These are phyloP conservation scores for Clonostachys rhizophaga DNA, from an alignment of 2,329 filamentous ascomycete genomes.

Conservation along the genomic window DNA sequence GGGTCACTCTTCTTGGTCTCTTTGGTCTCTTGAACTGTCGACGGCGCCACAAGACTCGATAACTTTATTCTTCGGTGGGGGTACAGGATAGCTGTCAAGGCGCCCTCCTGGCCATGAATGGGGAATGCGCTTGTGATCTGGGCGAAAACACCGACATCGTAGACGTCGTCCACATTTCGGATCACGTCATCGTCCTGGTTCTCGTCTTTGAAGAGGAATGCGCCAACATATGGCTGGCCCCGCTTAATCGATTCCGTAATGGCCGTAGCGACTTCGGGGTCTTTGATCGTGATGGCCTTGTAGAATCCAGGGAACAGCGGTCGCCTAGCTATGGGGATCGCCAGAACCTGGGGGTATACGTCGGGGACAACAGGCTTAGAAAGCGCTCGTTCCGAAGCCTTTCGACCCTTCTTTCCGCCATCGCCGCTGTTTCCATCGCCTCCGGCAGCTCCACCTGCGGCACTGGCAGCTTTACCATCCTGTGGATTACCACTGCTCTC, in stretches of 20 bases:
- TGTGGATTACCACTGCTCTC: conserved; percentile 25
- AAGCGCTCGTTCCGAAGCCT: conserved; percentile 68
- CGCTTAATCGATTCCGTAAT: conserved; percentile 96
- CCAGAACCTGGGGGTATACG: conserved; percentile 95
- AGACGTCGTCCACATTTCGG: conserved; percentile 82
- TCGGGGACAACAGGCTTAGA: conserved; percentile 89
- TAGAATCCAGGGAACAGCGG: conserved; percentile 97
- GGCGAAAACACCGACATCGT: conserved; percentile 94
- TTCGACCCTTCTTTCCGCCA: conserved; percentile 68
- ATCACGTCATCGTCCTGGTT: conserved; percentile 92
- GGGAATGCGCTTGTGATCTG: conserved; percentile 97
- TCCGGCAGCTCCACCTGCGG: conserved; percentile 39
- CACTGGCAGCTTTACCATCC: conserved; percentile 46
- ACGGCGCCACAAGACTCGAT: conserved; percentile 72
- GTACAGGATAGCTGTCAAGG: conserved; percentile 89
- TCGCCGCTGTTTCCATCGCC: conserved; percentile 45
- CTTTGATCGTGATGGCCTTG: conserved; percentile 95
- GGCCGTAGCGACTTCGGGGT: conserved; percentile 84
- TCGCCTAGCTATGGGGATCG: conserved; percentile 89
- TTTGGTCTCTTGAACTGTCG: conserved; percentile 20
- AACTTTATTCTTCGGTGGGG: conserved; percentile 93
- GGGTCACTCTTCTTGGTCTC: conserved; percentile 47
- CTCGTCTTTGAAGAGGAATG: conserved; percentile 96
- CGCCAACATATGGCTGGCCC: conserved; percentile 94
- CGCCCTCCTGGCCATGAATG: conserved; percentile 77